Conservation (phyloP, 164 flowering plant species). For the Malania oleifera region DNA sequence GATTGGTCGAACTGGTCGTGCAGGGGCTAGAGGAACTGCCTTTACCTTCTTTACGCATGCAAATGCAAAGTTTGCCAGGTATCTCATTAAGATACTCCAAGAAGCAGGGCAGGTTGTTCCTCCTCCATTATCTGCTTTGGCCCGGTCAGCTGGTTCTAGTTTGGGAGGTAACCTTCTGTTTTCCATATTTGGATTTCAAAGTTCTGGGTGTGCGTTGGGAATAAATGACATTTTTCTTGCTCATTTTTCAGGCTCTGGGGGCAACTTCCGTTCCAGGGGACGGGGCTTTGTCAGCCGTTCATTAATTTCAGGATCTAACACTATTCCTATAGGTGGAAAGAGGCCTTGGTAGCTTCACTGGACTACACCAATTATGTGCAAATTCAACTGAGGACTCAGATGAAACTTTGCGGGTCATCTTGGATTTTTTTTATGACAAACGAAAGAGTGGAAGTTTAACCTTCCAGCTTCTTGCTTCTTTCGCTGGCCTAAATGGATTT, state of each 20-base stretch:
- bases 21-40: conserved; percentile 93
- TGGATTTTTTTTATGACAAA: no score
- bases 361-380: no score
- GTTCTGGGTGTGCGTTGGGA: neutral
- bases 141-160: conserved; percentile 43
- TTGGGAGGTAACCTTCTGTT: conserved; percentile 36
- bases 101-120: conserved; percentile 80
- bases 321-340: conserved; percentile 49
- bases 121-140: conserved; percentile 57
- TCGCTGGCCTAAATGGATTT: no score
- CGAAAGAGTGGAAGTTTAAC: no score
- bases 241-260: conserved; percentile 40
- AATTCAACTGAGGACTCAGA: no score
- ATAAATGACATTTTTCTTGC: neutral
- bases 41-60: conserved; percentile 74
- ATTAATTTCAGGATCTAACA: conserved; percentile 54
- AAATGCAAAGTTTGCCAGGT: conserved; percentile 76
- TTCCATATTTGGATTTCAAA: neutral
- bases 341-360: conserved; percentile 48
- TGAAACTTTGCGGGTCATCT: no score
- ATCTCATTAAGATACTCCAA: conserved; percentile 76
- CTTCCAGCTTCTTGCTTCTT: no score
- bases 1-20: conserved; percentile 98
- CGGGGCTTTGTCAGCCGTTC: conserved; percentile 42
- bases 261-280: conserved; percentile 69